Conservation (phyloP, 495 filamentous ascomycete species). For the Penicillium riverlandense region DNA sequence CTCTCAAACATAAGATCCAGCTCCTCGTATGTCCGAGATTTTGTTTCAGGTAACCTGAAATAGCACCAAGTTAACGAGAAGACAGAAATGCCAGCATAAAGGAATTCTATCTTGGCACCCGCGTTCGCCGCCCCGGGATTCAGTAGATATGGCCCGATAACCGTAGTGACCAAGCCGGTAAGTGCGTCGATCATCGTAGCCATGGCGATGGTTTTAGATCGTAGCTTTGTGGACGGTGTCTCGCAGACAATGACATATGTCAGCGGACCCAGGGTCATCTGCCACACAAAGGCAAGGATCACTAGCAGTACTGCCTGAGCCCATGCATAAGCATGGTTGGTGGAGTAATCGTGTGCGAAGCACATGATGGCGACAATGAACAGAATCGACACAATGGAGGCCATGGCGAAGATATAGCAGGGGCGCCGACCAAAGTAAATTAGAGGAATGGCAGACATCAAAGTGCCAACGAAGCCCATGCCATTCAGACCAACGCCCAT, state of each 20-base stretch:
- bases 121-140: constrained; percentile 57
- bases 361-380: constrained; percentile 4
- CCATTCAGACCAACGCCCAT: constrained; percentile 19
- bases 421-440: constrained; percentile 44
- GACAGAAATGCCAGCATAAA: constrained; percentile 54
- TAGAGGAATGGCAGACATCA: constrained; percentile 21
- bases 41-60: constrained; percentile 57
- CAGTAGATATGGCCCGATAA: constrained; percentile 58
- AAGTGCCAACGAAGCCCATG: constrained; percentile 19
- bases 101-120: constrained; percentile 55
- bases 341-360: constrained; percentile 1
- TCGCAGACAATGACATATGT: constrained; percentile 7
- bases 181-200: constrained; percentile 4
- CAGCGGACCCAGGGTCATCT: constrained; percentile 5
- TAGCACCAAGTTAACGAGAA: constrained; percentile 53
- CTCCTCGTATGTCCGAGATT: constrained; percentile 54
- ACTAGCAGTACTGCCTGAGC: constrained; percentile 4
- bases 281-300: constrained; percentile 6
- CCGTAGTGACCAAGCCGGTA: constrained; percentile 7
- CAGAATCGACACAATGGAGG: not conserved
- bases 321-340: constrained; percentile 2
- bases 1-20: constrained; percentile 55
- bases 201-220: constrained; percentile 4
- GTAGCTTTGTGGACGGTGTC: constrained; percentile 2
- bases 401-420: constrained; percentile 33